Conservation (phyloP, 305 asterid genomes). For the Striga hermonthica region DNA sequence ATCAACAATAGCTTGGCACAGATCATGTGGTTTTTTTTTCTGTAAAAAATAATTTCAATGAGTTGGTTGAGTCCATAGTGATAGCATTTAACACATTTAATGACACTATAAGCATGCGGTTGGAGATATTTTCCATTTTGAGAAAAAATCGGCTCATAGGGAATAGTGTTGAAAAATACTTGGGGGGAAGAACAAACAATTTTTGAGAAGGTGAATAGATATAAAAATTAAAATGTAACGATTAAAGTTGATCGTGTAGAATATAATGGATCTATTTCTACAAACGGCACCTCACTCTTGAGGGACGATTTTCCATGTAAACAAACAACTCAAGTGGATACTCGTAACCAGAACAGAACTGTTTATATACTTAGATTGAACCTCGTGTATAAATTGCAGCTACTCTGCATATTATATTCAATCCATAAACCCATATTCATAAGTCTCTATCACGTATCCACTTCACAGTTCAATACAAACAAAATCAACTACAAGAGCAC, state of each 20-base stretch:
- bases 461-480: neutral
- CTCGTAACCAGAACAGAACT: neutral
- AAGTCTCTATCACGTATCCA: neutral
- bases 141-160: neutral
- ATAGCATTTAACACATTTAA: slow-evolving; percentile 24
- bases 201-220: neutral
- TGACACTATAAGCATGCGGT: slow-evolving; percentile 13
- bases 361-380: neutral
- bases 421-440: neutral
- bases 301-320: neutral
- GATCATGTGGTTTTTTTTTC: neutral
- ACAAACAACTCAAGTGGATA: neutral
- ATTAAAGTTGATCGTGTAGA: too few relatives aligned
- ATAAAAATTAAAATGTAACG: too few relatives aligned
- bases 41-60: slow-evolving; percentile 15
- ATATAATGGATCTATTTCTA: neutral
- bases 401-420: neutral
- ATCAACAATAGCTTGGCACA: neutral
- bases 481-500: slow-evolving; percentile 4
- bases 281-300: neutral
- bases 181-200: neutral
- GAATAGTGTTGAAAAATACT: neutral
- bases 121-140: slow-evolving; percentile 6
- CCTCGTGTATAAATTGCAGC: neutral
- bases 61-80: slow-evolving; percentile 14